Evolutionary conservation across 2,329 filamentous ascomycete genomes (phyloP).

Genomic region (Clarireedia homoeocarpa): DNA sequence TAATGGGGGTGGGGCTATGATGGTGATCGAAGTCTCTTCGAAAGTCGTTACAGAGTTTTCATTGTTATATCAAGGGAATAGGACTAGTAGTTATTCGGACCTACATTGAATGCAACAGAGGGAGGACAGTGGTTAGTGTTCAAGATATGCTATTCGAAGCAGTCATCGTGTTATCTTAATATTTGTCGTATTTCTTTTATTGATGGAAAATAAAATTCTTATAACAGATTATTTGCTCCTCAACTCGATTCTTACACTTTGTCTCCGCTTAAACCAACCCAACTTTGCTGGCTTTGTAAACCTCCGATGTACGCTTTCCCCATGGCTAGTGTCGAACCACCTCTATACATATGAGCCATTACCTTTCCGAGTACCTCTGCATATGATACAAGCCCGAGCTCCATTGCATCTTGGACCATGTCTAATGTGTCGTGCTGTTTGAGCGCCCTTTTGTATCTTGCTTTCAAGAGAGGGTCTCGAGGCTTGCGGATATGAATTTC

Average conservation of each 20-base stretch:
- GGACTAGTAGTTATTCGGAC: too few relatives aligned
- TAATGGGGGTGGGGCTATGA: background rate
- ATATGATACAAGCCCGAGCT: slow-evolving; percentile 12
- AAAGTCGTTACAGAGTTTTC: too few relatives aligned
- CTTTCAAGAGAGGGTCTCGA: slow-evolving; percentile 8
- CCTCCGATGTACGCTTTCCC: slow-evolving; percentile 12
- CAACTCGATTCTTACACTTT: background rate
- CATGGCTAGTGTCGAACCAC: slow-evolving; percentile 9
- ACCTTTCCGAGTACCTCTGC: slow-evolving; percentile 11
- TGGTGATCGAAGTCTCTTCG: too few relatives aligned
- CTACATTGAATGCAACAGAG: too few relatives aligned
- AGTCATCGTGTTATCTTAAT: too few relatives aligned
- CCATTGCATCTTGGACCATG: slow-evolving; percentile 13
- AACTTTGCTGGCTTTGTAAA: slow-evolving; percentile 3
- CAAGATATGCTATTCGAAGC: too few relatives aligned
- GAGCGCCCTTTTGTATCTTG: slow-evolving; percentile 10
- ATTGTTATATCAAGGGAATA: too few relatives aligned
- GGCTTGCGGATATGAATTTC: slow-evolving; percentile 10
- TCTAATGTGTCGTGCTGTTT: slow-evolving; percentile 13
- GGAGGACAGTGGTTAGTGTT: too few relatives aligned
- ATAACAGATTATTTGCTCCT: too few relatives aligned
- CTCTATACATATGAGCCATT: slow-evolving; percentile 6
- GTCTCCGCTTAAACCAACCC: slow-evolving; percentile 11
- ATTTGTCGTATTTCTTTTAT: too few relatives aligned
- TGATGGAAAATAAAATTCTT: too few relatives aligned